These are phyloP conservation scores for Scortechinia acanthostroma DNA, from an alignment of 2,329 filamentous ascomycete species.

Conservation along the genomic window DNA sequence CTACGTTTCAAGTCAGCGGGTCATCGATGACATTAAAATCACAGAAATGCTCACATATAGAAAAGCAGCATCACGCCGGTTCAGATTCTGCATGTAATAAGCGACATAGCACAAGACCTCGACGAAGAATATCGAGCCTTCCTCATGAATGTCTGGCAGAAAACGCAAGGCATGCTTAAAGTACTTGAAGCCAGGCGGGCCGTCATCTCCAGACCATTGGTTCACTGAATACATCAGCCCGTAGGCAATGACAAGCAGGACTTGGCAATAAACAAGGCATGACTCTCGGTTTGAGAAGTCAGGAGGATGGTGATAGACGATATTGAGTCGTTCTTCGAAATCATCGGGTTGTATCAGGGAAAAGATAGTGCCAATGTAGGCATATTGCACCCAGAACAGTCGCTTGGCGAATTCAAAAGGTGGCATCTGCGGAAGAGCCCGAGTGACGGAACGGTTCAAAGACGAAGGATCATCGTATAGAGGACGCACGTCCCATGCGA, in stretches of 20 bases:
- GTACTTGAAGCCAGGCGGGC: constrained; percentile 45
- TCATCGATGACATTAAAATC: not conserved
- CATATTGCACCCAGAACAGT: constrained; percentile 41
- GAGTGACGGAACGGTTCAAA: constrained; percentile 12
- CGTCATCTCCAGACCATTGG: constrained; percentile 40
- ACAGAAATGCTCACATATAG: constrained; percentile 28
- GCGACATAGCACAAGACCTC: constrained; percentile 44
- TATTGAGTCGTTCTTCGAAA: constrained; percentile 34
- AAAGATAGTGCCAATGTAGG: constrained; percentile 49
- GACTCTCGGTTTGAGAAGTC: constrained; percentile 32
- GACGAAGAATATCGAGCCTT: constrained; percentile 42
- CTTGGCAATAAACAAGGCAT: constrained; percentile 40
- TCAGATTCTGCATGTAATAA: constrained; percentile 50
- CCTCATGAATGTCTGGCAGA: constrained; percentile 44
- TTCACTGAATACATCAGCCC: constrained; percentile 50
- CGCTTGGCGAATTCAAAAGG: constrained; percentile 39
- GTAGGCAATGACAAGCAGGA: constrained; percentile 42
- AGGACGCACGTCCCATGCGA: constrained; percentile 23
- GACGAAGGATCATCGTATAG: constrained; percentile 21
- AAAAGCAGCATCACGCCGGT: constrained; percentile 43
- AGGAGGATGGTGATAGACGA: constrained; percentile 31
- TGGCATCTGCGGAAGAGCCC: constrained; percentile 28
- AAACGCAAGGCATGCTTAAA: constrained; percentile 41
- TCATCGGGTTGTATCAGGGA: constrained; percentile 36
- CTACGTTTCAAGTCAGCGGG: constrained; percentile 10